Conservation (phyloP, 768 basidiomycete genomes). For the Boletus patriciae region DNA sequence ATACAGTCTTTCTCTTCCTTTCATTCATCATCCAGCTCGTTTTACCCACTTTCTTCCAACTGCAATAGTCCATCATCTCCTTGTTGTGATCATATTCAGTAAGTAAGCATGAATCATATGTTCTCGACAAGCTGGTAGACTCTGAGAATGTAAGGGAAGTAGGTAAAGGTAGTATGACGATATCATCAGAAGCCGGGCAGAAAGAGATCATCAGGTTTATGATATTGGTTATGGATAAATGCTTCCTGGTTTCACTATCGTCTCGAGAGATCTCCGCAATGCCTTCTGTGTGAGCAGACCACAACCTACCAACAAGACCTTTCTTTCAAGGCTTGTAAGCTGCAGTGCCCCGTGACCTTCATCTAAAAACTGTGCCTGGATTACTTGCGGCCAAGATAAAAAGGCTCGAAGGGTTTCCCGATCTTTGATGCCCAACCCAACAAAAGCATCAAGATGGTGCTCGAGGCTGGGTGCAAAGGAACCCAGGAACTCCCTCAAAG, state of each 20-base stretch:
- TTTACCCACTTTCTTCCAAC: constrained; percentile 23
- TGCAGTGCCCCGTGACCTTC: constrained; percentile 8
- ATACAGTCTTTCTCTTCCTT: constrained; percentile 15
- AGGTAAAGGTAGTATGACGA: constrained; percentile 2
- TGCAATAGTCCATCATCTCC: constrained; percentile 25
- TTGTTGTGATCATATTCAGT: constrained; percentile 26
- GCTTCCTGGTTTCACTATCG: background rate
- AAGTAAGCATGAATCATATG: constrained; percentile 21
- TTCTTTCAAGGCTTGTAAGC: constrained; percentile 25
- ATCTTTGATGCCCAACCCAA: constrained; percentile 24
- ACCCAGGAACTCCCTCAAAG: constrained; percentile 18
- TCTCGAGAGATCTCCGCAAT: background rate
- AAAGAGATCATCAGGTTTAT: background rate
- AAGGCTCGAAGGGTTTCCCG: constrained; percentile 21
- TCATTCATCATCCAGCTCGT: constrained; percentile 19
- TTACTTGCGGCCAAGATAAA: constrained; percentile 21
- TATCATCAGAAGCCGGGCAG: background rate
- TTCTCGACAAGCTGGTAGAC: constrained; percentile 4
- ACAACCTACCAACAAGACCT: constrained; percentile 15
- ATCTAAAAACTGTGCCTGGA: constrained; percentile 19
- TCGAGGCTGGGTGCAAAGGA: constrained; percentile 25
- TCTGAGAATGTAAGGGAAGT: constrained; percentile 4
- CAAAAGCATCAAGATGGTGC: constrained; percentile 19
- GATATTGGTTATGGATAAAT: background rate
- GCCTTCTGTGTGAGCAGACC: constrained; percentile 1